Evolutionary conservation across 345 rosid genomes (phyloP), one percentile per base, ranked within the genome.

Genomic region (Pugionium dolabratum): DNA sequence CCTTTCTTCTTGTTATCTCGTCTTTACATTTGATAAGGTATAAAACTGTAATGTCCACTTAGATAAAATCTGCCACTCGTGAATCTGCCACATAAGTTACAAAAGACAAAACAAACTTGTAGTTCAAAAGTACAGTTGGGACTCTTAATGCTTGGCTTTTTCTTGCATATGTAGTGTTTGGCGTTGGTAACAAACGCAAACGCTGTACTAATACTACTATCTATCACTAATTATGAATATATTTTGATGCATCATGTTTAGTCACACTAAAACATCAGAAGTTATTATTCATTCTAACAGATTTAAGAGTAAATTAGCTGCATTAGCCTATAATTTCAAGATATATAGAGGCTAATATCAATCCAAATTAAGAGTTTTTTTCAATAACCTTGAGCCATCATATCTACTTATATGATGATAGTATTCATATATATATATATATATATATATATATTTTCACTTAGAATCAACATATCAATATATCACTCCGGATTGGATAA

Each of bases 81-180:
- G 62, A 66, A 61, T 73, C 56, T 59, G 51, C 76, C 67, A 66
- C 62, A 30, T 66, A 41, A 37, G 41, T 46, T 72, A 43, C 66
- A 53, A 61, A 61, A 61, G 73, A 74, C 77, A 74, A 59, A 73
- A 73, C 72, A 44, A 60, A 72, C 60, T 72, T 49, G 41, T 64
- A 33, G 59, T 55, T 63, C 32, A 11, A 28, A 55, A 58, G 40
- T 57, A 71, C 64, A 57, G 59, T 64, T 64, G 75, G 75, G 27
- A 64, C 39, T 71, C 59, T 63, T 48, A 71, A 56, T 71, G 59
- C 52, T 32, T 37, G 45, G 5, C 27, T 57, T 18, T 51, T 50
- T 50, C 3, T 25, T 40, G 6, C 48, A 32, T 39, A 57, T 46
- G 30, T 54, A 62, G 29, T 49, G 54, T 52, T 33, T 60, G 31